Conservation (phyloP, 805 yeast species). For the Sugiyamaella qingdaonensis region DNA sequence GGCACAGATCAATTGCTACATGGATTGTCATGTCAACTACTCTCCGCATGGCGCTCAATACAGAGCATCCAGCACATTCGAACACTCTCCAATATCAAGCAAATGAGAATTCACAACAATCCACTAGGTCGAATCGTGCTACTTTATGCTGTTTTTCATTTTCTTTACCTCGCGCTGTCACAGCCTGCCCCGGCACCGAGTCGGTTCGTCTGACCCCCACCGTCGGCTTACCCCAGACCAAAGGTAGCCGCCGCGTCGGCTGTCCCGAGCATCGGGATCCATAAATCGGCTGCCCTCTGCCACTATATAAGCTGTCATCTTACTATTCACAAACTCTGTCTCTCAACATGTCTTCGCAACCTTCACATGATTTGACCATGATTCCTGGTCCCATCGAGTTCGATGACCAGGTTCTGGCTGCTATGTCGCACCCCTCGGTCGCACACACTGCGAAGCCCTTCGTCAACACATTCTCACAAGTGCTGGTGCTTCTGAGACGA, state of each 20-base stretch:
- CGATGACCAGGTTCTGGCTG: constrained; percentile 70
- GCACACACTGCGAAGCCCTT: constrained; percentile 91
- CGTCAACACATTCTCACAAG: constrained; percentile 64
- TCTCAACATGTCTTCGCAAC: constrained; percentile 17
- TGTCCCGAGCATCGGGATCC: background rate
- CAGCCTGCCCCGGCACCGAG: too few relatives aligned
- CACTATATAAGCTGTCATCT: too few relatives aligned
- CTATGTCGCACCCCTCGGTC: constrained; percentile 78
- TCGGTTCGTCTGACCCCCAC: too few relatives aligned
- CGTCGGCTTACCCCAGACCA: background rate
- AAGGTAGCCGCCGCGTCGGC: background rate
- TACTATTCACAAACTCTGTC: background rate
- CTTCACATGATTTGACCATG: constrained; percentile 40
- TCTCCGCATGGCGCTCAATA: too few relatives aligned
- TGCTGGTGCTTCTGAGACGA: constrained; percentile 61
- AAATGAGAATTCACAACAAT: too few relatives aligned
- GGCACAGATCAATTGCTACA: too few relatives aligned
- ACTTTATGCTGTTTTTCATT: too few relatives aligned
- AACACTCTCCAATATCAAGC: too few relatives aligned
- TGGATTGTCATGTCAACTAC: too few relatives aligned
- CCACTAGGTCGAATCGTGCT: too few relatives aligned
- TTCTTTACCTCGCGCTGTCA: too few relatives aligned
- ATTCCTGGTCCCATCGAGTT: constrained; percentile 89
- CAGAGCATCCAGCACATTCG: too few relatives aligned
- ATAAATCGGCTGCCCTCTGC: background rate